Percentiles rank a stretch among this genome's conserved stretches.
phyloP scores from a whole-genome alignment of 208 protist species.

The Blastocrithidia nonstop region DNA sequence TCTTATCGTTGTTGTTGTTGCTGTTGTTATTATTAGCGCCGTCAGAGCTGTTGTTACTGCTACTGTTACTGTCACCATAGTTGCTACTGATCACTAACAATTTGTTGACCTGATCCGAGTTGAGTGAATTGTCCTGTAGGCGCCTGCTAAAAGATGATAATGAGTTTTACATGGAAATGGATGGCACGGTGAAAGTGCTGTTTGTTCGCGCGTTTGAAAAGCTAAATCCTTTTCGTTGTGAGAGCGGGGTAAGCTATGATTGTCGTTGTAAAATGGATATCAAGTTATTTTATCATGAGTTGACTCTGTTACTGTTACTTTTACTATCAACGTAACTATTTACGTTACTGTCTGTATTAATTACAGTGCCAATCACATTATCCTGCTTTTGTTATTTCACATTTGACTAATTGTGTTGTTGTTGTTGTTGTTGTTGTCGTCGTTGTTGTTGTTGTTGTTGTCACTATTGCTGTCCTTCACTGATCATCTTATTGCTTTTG shows the following conservation, averaged over 20 bases:
- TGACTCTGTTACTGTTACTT: not conserved
- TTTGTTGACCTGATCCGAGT: not conserved
- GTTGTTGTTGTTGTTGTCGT: constrained; percentile 49
- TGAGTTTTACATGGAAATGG: too few relatives aligned
- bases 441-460: too few relatives aligned
- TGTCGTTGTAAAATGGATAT: too few relatives aligned
- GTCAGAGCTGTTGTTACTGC: constrained; percentile 3
- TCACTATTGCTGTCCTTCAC: too few relatives aligned
- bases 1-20: constrained; percentile 1
- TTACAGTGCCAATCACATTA: constrained; percentile 3
- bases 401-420: constrained; percentile 32
- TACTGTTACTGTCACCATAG: constrained; percentile 5
- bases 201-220: too few relatives aligned
- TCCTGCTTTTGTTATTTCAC: constrained; percentile 18
- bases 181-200: too few relatives aligned
- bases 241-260: too few relatives aligned
- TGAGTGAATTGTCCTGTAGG: not conserved
- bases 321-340: not conserved
- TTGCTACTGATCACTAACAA: not conserved
- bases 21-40: not conserved
- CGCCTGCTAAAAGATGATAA: not conserved
- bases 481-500: too few relatives aligned
- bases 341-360: not conserved
- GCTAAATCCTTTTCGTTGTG: too few relatives aligned
- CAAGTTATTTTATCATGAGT: not conserved